Evolutionary conservation across 805 yeast genomes (phyloP), one percentile per base, ranked within the genome.

Genomic region (Candida easanensis): DNA sequence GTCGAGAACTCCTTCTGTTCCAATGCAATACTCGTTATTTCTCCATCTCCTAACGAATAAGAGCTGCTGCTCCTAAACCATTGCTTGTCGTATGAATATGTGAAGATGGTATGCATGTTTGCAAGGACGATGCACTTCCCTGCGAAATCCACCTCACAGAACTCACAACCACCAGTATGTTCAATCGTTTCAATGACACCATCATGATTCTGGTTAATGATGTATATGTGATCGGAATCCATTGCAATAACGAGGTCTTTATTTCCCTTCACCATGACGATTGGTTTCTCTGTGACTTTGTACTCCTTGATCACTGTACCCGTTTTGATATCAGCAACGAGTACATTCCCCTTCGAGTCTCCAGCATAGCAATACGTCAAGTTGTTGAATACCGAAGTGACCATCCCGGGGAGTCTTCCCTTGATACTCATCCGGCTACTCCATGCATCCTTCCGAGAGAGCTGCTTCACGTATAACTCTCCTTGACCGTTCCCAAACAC

Each of bases 91-190:
- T 43, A 57, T 7, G 54, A 50, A 32, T 41, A 48, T 0, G 49
- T 14, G 14, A 37, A 33, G 0, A 58, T 8, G 3, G 40, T 26
- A 1, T 36, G 22, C 0, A 9, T 10, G 32, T 43, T 32, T 14
- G 52, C 51, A 6, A 53, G 17, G 1, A 57, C 36, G 9, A 57
- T 28, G 3, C 38, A 2, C 25, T 48, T 46, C 2, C 56, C 56
- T 10, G 51, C 53, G 33, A 56, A 53, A 39, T 58, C 63, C 15
- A 58, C 58, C 5, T 52, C 51, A 13, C 53, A 57, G 35, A 46
- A 50, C n/a, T 8, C 10, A n/a, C 14, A 13, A 11, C 14, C 30
- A 9, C 10, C n/a, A 11, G 5, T 13, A 26, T 26, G 30, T 6
- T 26, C n/a, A 13, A 26, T 26, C 30, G 30, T 26, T 26, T 5